phyloP scores from a whole-genome alignment of 306 rosid genomes.

The Cucurbita pepo region DNA sequence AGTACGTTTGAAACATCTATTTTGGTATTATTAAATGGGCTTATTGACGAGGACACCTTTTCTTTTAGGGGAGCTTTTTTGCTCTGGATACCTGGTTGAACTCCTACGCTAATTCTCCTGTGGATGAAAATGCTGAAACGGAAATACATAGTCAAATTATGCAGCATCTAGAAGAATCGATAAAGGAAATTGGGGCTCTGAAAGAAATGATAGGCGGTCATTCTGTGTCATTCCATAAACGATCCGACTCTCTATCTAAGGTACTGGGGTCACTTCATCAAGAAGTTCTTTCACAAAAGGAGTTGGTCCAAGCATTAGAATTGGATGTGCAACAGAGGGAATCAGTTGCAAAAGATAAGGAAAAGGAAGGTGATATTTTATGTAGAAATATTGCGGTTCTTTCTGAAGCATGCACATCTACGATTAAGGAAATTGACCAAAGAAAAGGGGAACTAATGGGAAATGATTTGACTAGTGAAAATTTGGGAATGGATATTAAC shows the following conservation, averaged over 20 bases:
- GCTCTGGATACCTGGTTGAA: conserved; percentile 34
- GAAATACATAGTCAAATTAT: conserved; percentile 20
- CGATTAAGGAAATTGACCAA: conserved; percentile 34
- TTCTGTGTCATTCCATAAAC: conserved; percentile 38
- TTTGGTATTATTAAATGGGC: background rate
- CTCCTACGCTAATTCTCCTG: conserved; percentile 19
- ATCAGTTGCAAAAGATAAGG: conserved; percentile 24
- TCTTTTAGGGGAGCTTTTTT: conserved; percentile 27
- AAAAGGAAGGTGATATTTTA: conserved; percentile 36
- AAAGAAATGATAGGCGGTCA: conserved; percentile 36
- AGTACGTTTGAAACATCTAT: background rate
- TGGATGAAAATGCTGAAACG: conserved; percentile 26
- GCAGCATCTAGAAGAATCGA: conserved; percentile 43
- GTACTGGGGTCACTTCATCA: conserved; percentile 25
- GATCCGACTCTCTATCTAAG: conserved; percentile 28
- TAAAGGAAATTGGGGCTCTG: conserved; percentile 31
- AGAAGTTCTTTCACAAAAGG: conserved; percentile 50
- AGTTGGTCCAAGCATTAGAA: conserved; percentile 40
- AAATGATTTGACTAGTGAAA: conserved; percentile 19
- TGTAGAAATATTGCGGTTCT: conserved; percentile 38
- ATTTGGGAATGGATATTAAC: conserved; percentile 9
- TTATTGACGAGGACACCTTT: conserved; percentile 3
- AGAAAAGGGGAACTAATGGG: conserved; percentile 56
- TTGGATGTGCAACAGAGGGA: conserved; percentile 25
- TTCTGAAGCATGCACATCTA: conserved; percentile 47